Evolutionary conservation across 2,329 filamentous ascomycete genomes (phyloP).

Genomic region (Colletotrichum musae): DNA sequence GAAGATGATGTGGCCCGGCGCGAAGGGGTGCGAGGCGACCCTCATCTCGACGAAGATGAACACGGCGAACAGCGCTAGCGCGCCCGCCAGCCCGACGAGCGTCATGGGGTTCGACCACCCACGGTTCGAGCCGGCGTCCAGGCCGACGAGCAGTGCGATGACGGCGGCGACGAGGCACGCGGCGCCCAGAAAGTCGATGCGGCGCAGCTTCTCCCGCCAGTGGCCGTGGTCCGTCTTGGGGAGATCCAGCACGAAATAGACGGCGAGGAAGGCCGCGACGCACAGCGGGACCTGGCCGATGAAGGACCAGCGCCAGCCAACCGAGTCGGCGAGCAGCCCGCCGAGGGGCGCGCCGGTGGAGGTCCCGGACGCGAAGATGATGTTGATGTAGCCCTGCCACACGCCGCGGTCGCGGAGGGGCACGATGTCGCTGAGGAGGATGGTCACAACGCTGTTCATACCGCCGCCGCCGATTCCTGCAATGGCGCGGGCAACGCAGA

Average conservation of each 20-base stretch:
- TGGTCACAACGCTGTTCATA: conserved; percentile 78
- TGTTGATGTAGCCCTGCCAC: conserved; percentile 82
- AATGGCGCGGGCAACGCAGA: conserved; percentile 73
- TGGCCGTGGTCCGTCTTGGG: conserved; percentile 70
- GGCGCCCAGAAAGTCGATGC: conserved; percentile 82
- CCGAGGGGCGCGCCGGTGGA: conserved; percentile 79
- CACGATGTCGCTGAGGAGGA: conserved; percentile 80
- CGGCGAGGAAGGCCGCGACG: conserved; percentile 74
- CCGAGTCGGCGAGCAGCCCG: conserved; percentile 78
- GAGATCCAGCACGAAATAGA: conserved; percentile 74
- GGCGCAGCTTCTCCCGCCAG: conserved; percentile 76
- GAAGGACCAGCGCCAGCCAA: conserved; percentile 85
- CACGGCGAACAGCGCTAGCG: conserved; percentile 71
- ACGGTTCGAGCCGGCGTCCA: conserved; percentile 81
- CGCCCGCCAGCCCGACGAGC: conserved; percentile 68
- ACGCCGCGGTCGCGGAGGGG: conserved; percentile 77
- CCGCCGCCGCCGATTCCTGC: conserved; percentile 76
- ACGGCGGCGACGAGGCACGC: conserved; percentile 76
- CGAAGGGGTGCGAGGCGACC: conserved; percentile 79
- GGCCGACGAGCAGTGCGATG: conserved; percentile 75
- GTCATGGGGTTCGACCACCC: conserved; percentile 75
- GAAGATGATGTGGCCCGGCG: conserved; percentile 81
- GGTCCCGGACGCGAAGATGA: conserved; percentile 79
- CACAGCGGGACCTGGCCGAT: conserved; percentile 79
- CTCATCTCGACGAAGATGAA: conserved; percentile 80